Base-by-base conservation (phyloP, 768 basidiomycete genomes). In the Termitomyces sp. region DNA sequence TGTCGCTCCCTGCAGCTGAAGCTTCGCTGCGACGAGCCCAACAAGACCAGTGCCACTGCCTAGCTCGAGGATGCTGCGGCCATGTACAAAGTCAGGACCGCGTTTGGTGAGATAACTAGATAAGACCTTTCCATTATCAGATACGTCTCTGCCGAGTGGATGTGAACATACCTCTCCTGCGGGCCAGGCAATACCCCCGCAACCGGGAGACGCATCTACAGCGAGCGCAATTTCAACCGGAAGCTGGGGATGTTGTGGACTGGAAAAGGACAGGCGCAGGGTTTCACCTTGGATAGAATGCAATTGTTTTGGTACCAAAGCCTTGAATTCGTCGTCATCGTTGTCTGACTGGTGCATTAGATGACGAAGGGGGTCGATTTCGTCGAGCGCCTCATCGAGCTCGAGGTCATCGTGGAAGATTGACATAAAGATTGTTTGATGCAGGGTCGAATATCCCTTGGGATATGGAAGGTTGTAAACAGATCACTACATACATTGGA, bases 41-140 rank as follows among this genome's bases (percentile, higher is more conserved):
- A 96, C 93, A 24, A 98, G 79, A 18, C 95, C 95, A 3, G 95
- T 98, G 2, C 95, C 95, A 62, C 89, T 89, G 5, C 95, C 95
- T 2, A 98, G 81, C 67, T 98, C 95, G 18, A 97, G 68, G 13
- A 95, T 74, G 32, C 68, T 81, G 69, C 79, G 85, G 47, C 79
- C 79, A 27, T 72, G 59, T 30, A 95, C 73, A 48, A 78, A 81
- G 3, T 63, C 62, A 2, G 74, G 65, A 0, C 83, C 83, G 46
- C 81, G 78, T 45, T 82, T 78, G 18, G 84, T 76, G 34, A 97
- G 76, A 70, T 95, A 95, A 44, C 76, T 81, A 10, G 91, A 83
- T 6, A 97, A 78, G 32, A 95, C 86, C 93, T 96, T 64, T 51
- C 44, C 22, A 54, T 48, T 18, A 46, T 61, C 62, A 65, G 53